phyloP scores from a whole-genome alignment of 2,329 filamentous ascomycete species.

The Scortechinia acanthostroma region DNA sequence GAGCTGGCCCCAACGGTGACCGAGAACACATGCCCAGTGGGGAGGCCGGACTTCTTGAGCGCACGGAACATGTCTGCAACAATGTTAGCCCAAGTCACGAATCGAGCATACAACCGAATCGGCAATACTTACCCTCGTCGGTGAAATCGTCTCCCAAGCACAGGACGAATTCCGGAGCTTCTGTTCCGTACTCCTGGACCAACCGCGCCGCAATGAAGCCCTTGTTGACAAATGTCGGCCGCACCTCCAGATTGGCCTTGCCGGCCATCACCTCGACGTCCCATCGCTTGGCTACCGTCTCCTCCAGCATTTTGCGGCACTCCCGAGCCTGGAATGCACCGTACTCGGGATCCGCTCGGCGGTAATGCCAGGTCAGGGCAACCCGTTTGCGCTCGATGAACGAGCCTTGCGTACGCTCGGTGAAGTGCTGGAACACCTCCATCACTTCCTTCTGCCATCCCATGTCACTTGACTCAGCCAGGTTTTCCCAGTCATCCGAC shows the following conservation, averaged over 20 bases:
- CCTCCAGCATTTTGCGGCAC: constrained; percentile 75
- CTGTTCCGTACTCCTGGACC: constrained; percentile 62
- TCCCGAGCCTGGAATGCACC: constrained; percentile 73
- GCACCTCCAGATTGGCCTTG: constrained; percentile 93
- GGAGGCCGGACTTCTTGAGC: constrained; percentile 52
- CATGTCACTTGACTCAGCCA: constrained; percentile 84
- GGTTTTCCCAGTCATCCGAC: constrained; percentile 74
- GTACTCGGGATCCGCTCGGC: constrained; percentile 79
- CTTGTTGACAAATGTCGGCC: constrained; percentile 97
- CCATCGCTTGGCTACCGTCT: constrained; percentile 69
- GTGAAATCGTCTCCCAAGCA: constrained; percentile 95
- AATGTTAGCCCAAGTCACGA: neutral
- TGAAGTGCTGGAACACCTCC: constrained; percentile 79
- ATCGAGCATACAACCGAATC: neutral
- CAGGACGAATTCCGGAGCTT: constrained; percentile 65
- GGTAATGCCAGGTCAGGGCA: constrained; percentile 94
- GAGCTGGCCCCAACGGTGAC: constrained; percentile 87
- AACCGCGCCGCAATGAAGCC: constrained; percentile 86
- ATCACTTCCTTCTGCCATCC: constrained; percentile 83
- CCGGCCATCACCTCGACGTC: constrained; percentile 95
- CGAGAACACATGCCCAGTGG: constrained; percentile 69
- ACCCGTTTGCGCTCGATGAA: constrained; percentile 93
- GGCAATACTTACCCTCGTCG: constrained; percentile 56
- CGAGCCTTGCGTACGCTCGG: constrained; percentile 80
- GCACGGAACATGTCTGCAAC: constrained; percentile 71